phyloP scores from a whole-genome alignment of 345 rosid species.

The Corchorus capsularis region DNA sequence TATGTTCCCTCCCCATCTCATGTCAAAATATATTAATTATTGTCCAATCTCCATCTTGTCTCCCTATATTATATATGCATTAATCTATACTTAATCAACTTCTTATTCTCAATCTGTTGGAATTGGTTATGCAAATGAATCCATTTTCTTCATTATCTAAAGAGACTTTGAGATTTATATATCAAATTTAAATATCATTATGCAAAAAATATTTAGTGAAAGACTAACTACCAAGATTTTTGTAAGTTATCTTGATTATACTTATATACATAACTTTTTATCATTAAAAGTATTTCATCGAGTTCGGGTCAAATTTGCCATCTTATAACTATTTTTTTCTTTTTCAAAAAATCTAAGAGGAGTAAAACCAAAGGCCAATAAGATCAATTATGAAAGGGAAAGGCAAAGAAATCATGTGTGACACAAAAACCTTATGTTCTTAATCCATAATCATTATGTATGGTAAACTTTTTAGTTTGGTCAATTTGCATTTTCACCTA shows the following conservation, averaged over 20 bases:
- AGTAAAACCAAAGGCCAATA: not conserved
- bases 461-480: not conserved
- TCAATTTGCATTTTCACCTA: conserved; percentile 1
- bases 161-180: too few species aligned
- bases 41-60: not conserved
- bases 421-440: not conserved
- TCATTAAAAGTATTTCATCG: not conserved
- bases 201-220: not conserved
- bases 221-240: not conserved
- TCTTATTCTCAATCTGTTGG: not conserved
- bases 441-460: not conserved
- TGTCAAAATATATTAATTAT: not conserved
- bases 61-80: not conserved
- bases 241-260: not conserved
- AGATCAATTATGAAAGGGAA: not conserved
- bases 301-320: not conserved
- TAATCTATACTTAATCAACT: not conserved
- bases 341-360: not conserved
- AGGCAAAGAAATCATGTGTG: not conserved
- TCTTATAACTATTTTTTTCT: not conserved
- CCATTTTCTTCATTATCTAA: not conserved
- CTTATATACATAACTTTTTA: not conserved
- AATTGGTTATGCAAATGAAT: not conserved
- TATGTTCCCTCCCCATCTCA: not conserved
- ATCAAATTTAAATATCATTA: not conserved